These are phyloP conservation scores for Protea cynaroides DNA, from an alignment of 164 flowering plant species.

Conservation along the genomic window DNA sequence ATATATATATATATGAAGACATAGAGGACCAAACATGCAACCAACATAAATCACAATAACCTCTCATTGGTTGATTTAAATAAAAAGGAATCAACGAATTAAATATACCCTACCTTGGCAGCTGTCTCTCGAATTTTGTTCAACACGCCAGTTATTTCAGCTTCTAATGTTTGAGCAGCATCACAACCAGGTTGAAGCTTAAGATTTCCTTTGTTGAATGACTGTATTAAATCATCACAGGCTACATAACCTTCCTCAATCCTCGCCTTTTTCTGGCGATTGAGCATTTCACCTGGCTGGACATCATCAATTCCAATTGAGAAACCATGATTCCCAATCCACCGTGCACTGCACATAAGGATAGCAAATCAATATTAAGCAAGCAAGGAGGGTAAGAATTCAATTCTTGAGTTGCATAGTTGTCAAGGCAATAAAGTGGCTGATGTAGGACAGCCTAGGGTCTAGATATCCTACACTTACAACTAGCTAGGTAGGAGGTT, in stretches of 20 bases:
- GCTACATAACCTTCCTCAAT: constrained; percentile 42
- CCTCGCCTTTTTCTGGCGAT: constrained; percentile 27
- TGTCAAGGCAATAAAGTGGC: no score
- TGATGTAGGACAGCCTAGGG: no score
- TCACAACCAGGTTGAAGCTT: constrained; percentile 68
- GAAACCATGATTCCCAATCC: constrained; percentile 99
- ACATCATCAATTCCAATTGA: constrained; percentile 98
- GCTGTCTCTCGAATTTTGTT: constrained; percentile 63
- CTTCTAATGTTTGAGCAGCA: constrained; percentile 86
- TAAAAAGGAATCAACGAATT: background rate
- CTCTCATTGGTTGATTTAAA: background rate
- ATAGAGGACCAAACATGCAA: no score
- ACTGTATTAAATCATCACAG: constrained; percentile 49
- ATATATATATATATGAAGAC: no score
- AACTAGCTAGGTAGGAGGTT: no score
- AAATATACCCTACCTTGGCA: constrained; percentile 42
- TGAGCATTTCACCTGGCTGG: constrained; percentile 56
- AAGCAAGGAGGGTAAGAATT: background rate
- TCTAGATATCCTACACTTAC: no score
- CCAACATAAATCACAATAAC: background rate
- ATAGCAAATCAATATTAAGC: background rate
- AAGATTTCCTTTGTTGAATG: constrained; percentile 57
- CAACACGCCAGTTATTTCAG: constrained; percentile 47
- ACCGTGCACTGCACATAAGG: constrained; percentile 69
- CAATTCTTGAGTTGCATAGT: no score